Base-by-base conservation (phyloP, 2,329 filamentous ascomycete species). In the Daldinia sp. region DNA sequence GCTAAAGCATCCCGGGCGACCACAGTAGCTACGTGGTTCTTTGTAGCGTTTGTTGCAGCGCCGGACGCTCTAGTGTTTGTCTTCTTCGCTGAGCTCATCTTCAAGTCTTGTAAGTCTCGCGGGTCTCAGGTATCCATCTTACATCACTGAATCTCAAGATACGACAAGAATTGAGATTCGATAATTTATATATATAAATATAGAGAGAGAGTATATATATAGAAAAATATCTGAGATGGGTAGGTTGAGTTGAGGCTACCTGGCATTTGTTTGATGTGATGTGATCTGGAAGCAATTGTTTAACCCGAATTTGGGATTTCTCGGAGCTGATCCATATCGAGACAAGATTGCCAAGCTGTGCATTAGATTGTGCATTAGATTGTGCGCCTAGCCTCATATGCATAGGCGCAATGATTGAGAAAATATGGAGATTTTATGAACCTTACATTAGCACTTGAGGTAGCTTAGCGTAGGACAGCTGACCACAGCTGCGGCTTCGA, bases 1-100 rank as follows among this genome's bases (percentile, higher is more conserved):
- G 71, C 69, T 37, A 81, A 67, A 13, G 77, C 70, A 55, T 81
- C 79, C 29, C 64, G 59, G 27, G 74, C 64, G 17, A 73, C 61
- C 8, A 77, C 70, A 53, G 75, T 68, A 48, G 61, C 23, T 61
- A 35, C 70, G 53, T 63, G 73, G 69, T 27, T 72, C 51, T 49
- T 71, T 49, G 39, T 19, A 47, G 52, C 54, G 39, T 27, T 41
- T 41, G 34, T 35, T 49, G 59, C 63, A 21, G 63, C 58, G 17
- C 25, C 50, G 10, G 60, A n/a, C 23, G 62, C 48, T 58, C 34
- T 53, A 13, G 59, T 52, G n/a, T 13, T 53, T 17, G 54, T 66
- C 48, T 65, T 73, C 64, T 68, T 70, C 61, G 61, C 70, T 66
- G 69, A 58, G 43, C 52, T 59, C 66, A 69, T 69, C 5, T 62